phyloP scores from a whole-genome alignment of 257 asterid species.

The Ophiorrhiza pumila region DNA sequence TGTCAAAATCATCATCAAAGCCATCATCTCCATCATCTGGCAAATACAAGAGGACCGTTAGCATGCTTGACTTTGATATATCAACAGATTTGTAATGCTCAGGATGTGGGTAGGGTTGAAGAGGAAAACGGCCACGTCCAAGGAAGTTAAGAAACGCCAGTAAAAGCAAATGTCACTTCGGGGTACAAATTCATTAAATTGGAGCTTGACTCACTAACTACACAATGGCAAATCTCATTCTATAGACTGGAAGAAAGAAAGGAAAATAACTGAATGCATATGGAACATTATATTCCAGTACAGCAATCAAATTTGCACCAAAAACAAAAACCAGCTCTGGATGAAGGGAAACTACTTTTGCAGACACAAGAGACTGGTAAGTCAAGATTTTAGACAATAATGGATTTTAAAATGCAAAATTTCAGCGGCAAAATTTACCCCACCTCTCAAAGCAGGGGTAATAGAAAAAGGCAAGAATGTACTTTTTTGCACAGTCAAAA shows the following conservation, averaged over 20 bases:
- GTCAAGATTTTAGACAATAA: neutral
- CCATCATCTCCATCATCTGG: slow-evolving; percentile 67
- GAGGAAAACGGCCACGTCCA: neutral
- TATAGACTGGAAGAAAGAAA: no score
- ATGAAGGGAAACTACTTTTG: neutral
- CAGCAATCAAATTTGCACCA: neutral
- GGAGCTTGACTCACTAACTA: neutral
- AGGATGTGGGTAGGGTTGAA: neutral
- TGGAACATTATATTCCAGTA: no score
- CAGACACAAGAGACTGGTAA: neutral
- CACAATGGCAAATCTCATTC: neutral
- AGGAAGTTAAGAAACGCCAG: neutral
- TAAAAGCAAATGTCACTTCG: neutral
- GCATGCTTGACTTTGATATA: neutral
- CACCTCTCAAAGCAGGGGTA: neutral
- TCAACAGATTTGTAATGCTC: neutral
- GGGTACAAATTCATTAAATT: neutral
- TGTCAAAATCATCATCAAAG: slow-evolving; percentile 82
- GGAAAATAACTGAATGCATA: neutral
- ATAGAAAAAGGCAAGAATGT: neutral
- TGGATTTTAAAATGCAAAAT: neutral
- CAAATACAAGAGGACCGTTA: slow-evolving; percentile 17
- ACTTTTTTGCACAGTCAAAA: neutral
- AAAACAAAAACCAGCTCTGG: neutral
- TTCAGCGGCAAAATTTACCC: neutral